Base-by-base conservation (phyloP, 768 basidiomycete species). In the Strobilomyces echinocephalus region DNA sequence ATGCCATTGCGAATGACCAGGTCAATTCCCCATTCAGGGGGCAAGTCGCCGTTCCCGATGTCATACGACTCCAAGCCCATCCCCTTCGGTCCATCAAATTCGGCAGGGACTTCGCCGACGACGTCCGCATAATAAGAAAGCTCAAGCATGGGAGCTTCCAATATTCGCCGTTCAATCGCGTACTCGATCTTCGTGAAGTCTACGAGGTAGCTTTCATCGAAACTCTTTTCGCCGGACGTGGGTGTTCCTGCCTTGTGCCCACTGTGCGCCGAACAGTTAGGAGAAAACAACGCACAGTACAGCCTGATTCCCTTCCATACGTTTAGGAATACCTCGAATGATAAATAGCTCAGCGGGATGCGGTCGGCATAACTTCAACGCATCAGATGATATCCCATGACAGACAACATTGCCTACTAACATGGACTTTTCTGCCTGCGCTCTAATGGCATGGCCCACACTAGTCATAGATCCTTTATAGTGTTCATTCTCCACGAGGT, bases 11-110 rank as follows among this genome's bases (percentile, higher is more conserved):
- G 74, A n/a, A 97, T 74, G 16, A 85, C 78, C 16, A 98, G 60
- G 63, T 98, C 91, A 24, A 97, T 72, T 3, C 95, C 95, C 91
- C 94, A 98, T 64, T 98, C 91, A 7, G 95, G 95, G 20, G 88
- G 77, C 39, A 86, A 64, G 62, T 90, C 94, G 1, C 91, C 87
- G 63, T 97, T 97, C 3, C 91, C 93, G 46, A 94, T 76, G 57
- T 92, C 86, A 63, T 80, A 74, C 7, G 77, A 68, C 52, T 82
- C 81, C 16, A 70, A 56, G 48, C 69, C 70, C 51, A 65, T 60
- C 9, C 67, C 70, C 14, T 60, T 55, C 28, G 70, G 53, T 43
- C 65, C 63, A 53, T 64, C 46, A 60, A 60, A 40, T 50, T 71
- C 63, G 44, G 63, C 49, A 28, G 89, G 86, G 4, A 91, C 88